Conservation (phyloP, 2,329 filamentous ascomycete species). For the Metarhizium humberi region DNA sequence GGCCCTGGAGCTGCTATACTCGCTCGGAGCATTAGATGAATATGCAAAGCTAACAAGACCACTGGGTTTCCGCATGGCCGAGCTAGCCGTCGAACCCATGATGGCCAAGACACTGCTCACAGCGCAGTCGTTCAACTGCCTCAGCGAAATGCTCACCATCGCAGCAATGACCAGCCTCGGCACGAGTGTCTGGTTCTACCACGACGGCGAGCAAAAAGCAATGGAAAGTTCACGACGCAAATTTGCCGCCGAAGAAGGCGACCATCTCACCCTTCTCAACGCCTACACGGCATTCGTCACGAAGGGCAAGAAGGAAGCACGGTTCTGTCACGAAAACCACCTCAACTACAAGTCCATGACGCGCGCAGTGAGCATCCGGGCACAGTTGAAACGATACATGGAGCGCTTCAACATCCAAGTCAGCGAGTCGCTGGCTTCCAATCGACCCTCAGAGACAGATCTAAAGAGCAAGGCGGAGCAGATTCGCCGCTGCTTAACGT, state of each 20-base stretch:
- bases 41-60: slow-evolving; percentile 87
- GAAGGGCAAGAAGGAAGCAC: slow-evolving; percentile 70
- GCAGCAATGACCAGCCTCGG: slow-evolving; percentile 89
- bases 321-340: slow-evolving; percentile 80
- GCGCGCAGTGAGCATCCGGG: slow-evolving; percentile 75
- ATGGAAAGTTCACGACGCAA: slow-evolving; percentile 67
- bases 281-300: slow-evolving; percentile 86
- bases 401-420: slow-evolving; percentile 71
- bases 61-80: slow-evolving; percentile 84
- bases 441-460: slow-evolving; percentile 19
- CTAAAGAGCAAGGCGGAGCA: slow-evolving; percentile 48
- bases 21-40: slow-evolving; percentile 75
- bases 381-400: slow-evolving; percentile 77
- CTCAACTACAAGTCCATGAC: slow-evolving; percentile 80
- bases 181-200: slow-evolving; percentile 72
- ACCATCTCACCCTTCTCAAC: slow-evolving; percentile 86
- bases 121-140: slow-evolving; percentile 64
- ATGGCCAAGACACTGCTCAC: slow-evolving; percentile 81
- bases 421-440: slow-evolving; percentile 48
- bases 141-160: slow-evolving; percentile 82
- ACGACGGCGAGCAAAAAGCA: slow-evolving; percentile 66
- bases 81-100: slow-evolving; percentile 89
- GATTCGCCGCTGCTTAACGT: slow-evolving; percentile 76
- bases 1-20: slow-evolving; percentile 79
- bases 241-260: slow-evolving; percentile 88